These are phyloP conservation scores for Carex parvula DNA, from an alignment of 176 grass and related monocot genomes.

Conservation along the genomic window DNA sequence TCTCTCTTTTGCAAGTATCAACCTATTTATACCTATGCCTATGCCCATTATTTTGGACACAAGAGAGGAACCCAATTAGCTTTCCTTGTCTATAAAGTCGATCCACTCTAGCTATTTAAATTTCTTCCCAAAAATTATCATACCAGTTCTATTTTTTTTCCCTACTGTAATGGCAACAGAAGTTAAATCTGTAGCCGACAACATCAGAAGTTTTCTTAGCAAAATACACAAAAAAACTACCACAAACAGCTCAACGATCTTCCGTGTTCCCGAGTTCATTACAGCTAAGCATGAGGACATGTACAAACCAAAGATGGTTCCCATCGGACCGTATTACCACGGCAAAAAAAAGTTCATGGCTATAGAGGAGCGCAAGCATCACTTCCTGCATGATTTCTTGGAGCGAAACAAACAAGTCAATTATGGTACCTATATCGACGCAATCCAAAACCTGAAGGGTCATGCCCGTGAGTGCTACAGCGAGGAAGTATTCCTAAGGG, in stretches of 20 bases:
- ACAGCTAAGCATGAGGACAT: background rate
- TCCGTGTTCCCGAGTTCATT: background rate
- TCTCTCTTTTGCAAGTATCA: too few species aligned
- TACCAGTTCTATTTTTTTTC: too few species aligned
- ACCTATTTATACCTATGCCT: too few species aligned
- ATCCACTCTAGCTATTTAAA: too few species aligned
- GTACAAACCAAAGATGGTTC: background rate
- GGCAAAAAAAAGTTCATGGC: too few species aligned
- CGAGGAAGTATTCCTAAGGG: background rate
- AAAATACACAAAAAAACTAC: background rate
- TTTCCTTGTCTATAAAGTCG: too few species aligned
- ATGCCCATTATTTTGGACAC: too few species aligned
- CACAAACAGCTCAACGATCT: background rate
- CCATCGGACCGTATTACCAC: constrained; percentile 2
- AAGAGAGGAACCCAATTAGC: too few species aligned
- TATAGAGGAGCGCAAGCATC: background rate
- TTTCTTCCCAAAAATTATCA: too few species aligned
- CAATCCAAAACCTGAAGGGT: background rate
- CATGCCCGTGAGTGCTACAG: background rate
- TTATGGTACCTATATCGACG: background rate
- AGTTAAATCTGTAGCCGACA: too few species aligned
- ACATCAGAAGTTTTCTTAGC: too few species aligned
- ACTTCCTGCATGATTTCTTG: background rate
- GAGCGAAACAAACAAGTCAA: background rate
- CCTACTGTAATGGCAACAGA: too few species aligned